A percentile compares a stretch with the other conserved stretches of the same genome.
phyloP scores from a whole-genome alignment of 257 asterid species.

The Salvia rosmarinus region DNA sequence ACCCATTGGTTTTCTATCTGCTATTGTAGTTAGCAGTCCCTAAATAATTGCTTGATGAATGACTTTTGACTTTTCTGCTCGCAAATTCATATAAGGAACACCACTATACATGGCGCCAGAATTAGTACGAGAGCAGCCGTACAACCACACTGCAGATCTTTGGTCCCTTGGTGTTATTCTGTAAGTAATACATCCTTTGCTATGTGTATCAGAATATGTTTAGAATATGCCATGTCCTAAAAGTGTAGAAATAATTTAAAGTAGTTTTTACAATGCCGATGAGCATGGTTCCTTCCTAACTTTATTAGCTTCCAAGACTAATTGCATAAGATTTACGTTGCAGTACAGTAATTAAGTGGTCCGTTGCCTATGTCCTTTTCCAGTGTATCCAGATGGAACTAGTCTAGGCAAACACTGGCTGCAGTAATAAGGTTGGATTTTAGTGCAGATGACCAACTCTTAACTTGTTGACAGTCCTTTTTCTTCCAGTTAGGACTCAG shows the following conservation, averaged over 20 bases:
- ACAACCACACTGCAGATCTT: slow-evolving; percentile 97
- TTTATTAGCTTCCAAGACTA: slow-evolving; percentile 14
- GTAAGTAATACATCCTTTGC: slow-evolving; percentile 52
- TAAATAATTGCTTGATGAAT: slow-evolving; percentile 29
- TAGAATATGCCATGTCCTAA: slow-evolving; percentile 1
- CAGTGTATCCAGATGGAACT: slow-evolving; percentile 29
- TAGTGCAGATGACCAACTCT: slow-evolving; percentile 20
- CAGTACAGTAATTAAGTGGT: slow-evolving; percentile 24
- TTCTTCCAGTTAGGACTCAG: neutral
- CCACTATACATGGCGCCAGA: slow-evolving; percentile 99
- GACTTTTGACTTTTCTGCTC: slow-evolving; percentile 33
- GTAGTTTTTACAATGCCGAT: slow-evolving; percentile 15
- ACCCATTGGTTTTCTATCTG: slow-evolving; percentile 5
- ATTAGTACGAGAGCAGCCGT: slow-evolving; percentile 99
- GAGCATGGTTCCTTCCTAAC: slow-evolving; percentile 11
- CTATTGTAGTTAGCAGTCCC: slow-evolving; percentile 19
- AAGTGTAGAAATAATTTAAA: neutral
- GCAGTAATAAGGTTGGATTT: neutral
- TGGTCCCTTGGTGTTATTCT: slow-evolving; percentile 99
- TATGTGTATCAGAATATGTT: slow-evolving; percentile 12
- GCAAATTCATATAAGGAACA: slow-evolving; percentile 61
- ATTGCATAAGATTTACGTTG: neutral
- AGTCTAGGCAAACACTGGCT: slow-evolving; percentile 25
- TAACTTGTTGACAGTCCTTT: slow-evolving; percentile 7
- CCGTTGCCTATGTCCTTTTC: slow-evolving; percentile 1